Evolutionary conservation across 2,329 filamentous ascomycete species (phyloP).

Genomic region (Ceratocystis harringtonii): DNA sequence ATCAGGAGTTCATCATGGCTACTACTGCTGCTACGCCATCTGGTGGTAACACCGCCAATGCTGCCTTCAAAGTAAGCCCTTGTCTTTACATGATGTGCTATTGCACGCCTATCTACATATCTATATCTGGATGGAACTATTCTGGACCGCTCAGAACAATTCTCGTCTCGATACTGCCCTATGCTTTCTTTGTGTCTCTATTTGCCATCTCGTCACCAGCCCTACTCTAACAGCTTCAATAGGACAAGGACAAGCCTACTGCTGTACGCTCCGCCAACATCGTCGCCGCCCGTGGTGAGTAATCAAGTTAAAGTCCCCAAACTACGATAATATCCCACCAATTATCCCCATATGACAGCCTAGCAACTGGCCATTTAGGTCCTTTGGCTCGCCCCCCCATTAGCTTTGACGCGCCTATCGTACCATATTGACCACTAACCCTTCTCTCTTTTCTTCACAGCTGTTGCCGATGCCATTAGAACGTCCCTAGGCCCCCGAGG

Average conservation of each 20-base stretch:
- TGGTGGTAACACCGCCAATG: constrained; percentile 32
- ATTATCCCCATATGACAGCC: no score
- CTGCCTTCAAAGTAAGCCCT: constrained; percentile 39
- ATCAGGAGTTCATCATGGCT: constrained; percentile 12
- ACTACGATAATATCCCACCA: not conserved
- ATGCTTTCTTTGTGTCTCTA: no score
- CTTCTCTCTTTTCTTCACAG: constrained; percentile 30
- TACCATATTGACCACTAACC: not conserved
- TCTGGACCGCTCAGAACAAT: no score
- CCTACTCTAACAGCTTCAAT: constrained; percentile 23
- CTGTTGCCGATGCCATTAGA: constrained; percentile 92
- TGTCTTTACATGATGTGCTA: not conserved
- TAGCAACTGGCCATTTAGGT: not conserved
- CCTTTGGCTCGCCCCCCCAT: not conserved
- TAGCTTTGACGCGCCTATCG: not conserved
- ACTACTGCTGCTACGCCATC: constrained; percentile 17
- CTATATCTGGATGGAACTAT: no score
- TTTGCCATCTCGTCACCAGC: not conserved
- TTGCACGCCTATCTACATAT: no score
- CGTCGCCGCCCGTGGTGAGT: constrained; percentile 77
- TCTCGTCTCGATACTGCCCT: no score
- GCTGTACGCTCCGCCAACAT: constrained; percentile 95
- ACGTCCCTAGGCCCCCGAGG: constrained; percentile 91
- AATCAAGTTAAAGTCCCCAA: not conserved
- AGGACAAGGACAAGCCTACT: constrained; percentile 96